Percentiles rank a stretch among this genome's conserved stretches.
Conservation (phyloP, 1,284 basidiomycete species). For the Stereum hirsutum region DNA sequence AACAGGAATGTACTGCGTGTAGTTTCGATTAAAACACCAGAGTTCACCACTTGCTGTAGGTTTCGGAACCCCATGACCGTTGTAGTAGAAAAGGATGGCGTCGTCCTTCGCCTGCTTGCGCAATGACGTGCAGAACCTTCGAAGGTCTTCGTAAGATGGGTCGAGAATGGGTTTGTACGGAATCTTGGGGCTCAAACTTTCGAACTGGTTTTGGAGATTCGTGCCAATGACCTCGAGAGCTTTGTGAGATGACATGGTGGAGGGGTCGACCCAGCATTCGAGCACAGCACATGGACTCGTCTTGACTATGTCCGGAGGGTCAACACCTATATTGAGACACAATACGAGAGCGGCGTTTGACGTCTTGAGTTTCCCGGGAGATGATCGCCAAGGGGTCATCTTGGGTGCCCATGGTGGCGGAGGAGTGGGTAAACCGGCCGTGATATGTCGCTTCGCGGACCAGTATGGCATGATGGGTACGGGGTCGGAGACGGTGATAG, state of each 20-base stretch:
- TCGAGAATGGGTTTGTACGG: conserved; percentile 91
- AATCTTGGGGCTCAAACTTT: conserved; percentile 87
- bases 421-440: conserved; percentile 77
- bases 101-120: conserved; percentile 91
- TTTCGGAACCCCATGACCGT: conserved; percentile 96
- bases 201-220: conserved; percentile 94
- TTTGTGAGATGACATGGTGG: conserved; percentile 80
- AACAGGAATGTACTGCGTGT: conserved; percentile 98
- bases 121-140: conserved; percentile 80
- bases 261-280: conserved; percentile 98
- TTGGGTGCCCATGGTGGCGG: conserved; percentile 54
- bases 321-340: conserved; percentile 96
- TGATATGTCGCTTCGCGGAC: conserved; percentile 81
- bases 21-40: conserved; percentile 97
- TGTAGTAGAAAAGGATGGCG: conserved; percentile 95
- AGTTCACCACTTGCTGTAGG: conserved; percentile 95
- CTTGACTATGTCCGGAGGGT: conserved; percentile 96
- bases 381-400: conserved; percentile 72
- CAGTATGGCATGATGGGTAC: conserved; percentile 65
- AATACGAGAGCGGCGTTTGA: conserved; percentile 90
- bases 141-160: conserved; percentile 91
- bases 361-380: conserved; percentile 81
- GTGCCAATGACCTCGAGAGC: conserved; percentile 86
- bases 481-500: conserved; percentile 37
- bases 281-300: conserved; percentile 93